Conservation (phyloP, 2,329 filamentous ascomycete genomes). For the Thielaviopsis populi region DNA sequence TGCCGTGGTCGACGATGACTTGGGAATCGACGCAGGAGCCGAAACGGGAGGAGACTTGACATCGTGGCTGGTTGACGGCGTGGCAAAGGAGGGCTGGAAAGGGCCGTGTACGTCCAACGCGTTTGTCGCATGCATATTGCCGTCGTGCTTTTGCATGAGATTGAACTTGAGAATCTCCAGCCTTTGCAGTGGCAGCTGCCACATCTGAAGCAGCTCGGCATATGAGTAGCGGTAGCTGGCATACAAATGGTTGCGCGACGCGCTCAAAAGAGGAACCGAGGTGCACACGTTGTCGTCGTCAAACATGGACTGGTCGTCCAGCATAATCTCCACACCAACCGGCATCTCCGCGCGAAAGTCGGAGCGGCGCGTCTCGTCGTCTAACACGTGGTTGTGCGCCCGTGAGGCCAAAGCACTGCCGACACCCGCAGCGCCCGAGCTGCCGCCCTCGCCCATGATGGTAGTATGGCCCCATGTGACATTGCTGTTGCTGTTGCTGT, state of each 20-base stretch:
- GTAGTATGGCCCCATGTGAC: conserved; percentile 37
- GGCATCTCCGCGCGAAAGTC: conserved; percentile 22
- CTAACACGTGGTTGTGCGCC: conserved; percentile 33
- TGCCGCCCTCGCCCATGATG: conserved; percentile 31
- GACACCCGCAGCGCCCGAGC: conserved; percentile 15
- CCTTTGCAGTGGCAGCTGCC: conserved; percentile 45
- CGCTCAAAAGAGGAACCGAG: conserved; percentile 41
- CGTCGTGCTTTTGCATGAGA: conserved; percentile 30
- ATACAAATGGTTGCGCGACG: conserved; percentile 34
- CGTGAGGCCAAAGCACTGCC: conserved; percentile 22
- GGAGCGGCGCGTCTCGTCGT: conserved; percentile 36
- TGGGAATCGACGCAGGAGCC: conserved; percentile 26
- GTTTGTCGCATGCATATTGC: not conserved
- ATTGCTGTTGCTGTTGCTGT: conserved; percentile 21
- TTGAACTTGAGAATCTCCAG: conserved; percentile 58
- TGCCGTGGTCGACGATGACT: conserved; percentile 38
- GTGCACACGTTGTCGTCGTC: conserved; percentile 51
- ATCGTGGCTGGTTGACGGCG: not conserved
- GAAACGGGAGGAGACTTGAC: not conserved
- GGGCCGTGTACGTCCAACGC: not conserved
- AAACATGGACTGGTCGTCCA: conserved; percentile 49
- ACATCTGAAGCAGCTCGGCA: conserved; percentile 53
- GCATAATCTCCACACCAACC: conserved; percentile 30
- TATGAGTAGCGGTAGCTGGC: conserved; percentile 50
- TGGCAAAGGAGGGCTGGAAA: not conserved